Conservation (phyloP, 139 green algal genomes). For the Zygnema circumcarinatum region DNA sequence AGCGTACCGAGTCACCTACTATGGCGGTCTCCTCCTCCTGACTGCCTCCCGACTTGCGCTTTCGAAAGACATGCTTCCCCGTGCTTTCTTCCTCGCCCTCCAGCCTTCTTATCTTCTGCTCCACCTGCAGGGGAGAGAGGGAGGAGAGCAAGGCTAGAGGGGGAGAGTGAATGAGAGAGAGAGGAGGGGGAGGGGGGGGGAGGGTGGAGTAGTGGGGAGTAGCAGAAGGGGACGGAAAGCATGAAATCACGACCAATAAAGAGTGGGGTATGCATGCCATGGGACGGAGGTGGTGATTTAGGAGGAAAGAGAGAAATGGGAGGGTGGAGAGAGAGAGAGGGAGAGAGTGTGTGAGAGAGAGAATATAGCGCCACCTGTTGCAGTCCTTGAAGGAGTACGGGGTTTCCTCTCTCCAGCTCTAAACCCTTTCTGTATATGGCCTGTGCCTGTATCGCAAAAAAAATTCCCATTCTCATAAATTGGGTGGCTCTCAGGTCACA, state of each 20-base stretch:
- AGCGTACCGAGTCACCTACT: neutral
- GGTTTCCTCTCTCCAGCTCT: neutral
- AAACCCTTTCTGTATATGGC: neutral
- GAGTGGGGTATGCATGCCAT: no score
- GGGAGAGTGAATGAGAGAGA: no score
- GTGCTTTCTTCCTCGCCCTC: neutral
- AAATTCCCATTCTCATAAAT: neutral
- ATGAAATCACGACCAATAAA: no score
- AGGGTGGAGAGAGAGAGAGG: no score
- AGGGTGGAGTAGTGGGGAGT: no score
- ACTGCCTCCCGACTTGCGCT: neutral
- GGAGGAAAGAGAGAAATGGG: no score
- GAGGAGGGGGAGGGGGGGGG: no score
- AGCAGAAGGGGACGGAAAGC: no score
- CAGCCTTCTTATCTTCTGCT: neutral
- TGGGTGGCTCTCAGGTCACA: no score
- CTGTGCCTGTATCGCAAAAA: neutral
- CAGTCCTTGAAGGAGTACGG: neutral
- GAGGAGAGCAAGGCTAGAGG: no score
- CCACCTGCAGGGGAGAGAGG: neutral
- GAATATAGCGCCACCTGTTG: neutral
- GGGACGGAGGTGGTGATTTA: no score
- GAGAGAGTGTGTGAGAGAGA: no score
- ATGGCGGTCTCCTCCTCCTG: neutral
- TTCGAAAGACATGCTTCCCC: neutral